Percentiles rank a stretch among this genome's conserved stretches.
Conservation (phyloP, 371 early-diverging fungal species). For the Apophysomyces trapeziformis region DNA sequence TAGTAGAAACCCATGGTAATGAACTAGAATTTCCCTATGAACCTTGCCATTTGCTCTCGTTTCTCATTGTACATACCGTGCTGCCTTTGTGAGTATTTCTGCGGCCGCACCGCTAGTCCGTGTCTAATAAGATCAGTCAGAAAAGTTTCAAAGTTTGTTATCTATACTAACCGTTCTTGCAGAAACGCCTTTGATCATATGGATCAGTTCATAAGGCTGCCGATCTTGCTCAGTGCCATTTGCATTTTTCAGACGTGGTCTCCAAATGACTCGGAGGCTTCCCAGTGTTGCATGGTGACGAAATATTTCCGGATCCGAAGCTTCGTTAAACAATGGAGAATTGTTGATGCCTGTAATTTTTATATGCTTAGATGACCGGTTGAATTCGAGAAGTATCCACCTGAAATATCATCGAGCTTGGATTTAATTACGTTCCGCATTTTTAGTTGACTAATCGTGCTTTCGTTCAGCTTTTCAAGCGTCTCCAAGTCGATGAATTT, state of each 20-base stretch:
- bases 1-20: slow-evolving; percentile 24
- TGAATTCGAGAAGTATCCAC: slow-evolving; percentile 14
- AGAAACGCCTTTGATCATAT: slow-evolving; percentile 43
- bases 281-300: slow-evolving; percentile 62
- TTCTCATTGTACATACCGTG: slow-evolving; percentile 27
- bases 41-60: not conserved
- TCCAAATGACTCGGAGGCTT: slow-evolving; percentile 63
- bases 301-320: slow-evolving; percentile 64
- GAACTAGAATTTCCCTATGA: slow-evolving; percentile 15
- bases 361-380: not conserved
- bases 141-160: not conserved
- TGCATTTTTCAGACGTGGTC: slow-evolving; percentile 48
- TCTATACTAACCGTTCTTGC: slow-evolving; percentile 28
- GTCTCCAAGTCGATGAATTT: slow-evolving; percentile 48
- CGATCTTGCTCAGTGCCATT: slow-evolving; percentile 21
- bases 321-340: slow-evolving; percentile 52
- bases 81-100: slow-evolving; percentile 45
- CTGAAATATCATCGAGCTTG: slow-evolving; percentile 69
- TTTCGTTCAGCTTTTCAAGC: slow-evolving; percentile 45
- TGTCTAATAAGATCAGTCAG: slow-evolving; percentile 17
- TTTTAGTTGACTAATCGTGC: slow-evolving; percentile 42
- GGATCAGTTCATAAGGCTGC: slow-evolving; percentile 30
- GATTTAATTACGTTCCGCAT: slow-evolving; percentile 65
- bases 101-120: slow-evolving; percentile 50
- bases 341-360: slow-evolving; percentile 33